phyloP scores from a whole-genome alignment of 768 basidiomycete species.

The Lactarius evosmus region DNA sequence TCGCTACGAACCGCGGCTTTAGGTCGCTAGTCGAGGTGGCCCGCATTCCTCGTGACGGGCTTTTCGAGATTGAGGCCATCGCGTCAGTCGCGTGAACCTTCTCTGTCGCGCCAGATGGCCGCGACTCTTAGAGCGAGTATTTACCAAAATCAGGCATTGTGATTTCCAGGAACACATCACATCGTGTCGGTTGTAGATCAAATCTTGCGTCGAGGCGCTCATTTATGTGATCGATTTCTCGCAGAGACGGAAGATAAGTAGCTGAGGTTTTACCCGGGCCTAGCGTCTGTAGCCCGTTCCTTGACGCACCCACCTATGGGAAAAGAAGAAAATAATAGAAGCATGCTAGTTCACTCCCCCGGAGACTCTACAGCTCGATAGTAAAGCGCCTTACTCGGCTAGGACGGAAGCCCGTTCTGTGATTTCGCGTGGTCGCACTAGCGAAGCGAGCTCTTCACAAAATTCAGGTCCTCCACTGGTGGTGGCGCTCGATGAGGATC shows the following conservation, averaged over 20 bases:
- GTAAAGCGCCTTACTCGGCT: not conserved
- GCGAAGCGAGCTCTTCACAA: not conserved
- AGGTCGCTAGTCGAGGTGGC: conserved; percentile 83
- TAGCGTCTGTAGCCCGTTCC: not conserved
- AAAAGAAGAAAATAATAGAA: not conserved
- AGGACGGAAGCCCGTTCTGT: not conserved
- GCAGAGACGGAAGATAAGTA: too few species aligned
- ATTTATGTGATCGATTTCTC: not conserved
- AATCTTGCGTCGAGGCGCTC: not conserved
- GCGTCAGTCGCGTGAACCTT: conserved; percentile 37
- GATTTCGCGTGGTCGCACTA: not conserved
- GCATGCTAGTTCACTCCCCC: not conserved
- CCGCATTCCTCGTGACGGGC: conserved; percentile 83
- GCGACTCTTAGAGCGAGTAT: not conserved
- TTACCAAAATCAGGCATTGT: not conserved
- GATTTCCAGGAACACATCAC: not conserved
- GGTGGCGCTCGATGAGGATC: not conserved
- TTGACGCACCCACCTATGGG: too few species aligned
- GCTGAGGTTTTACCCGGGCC: not conserved
- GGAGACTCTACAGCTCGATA: not conserved
- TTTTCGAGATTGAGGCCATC: conserved; percentile 91
- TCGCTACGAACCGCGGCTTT: not conserved
- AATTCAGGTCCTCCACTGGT: not conserved
- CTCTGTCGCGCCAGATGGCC: not conserved
- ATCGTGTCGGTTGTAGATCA: not conserved